Evolutionary conservation across 2,329 filamentous ascomycete genomes (phyloP), one percentile per base, ranked within the genome.

Genomic region (Drechslerella dactyloides): DNA sequence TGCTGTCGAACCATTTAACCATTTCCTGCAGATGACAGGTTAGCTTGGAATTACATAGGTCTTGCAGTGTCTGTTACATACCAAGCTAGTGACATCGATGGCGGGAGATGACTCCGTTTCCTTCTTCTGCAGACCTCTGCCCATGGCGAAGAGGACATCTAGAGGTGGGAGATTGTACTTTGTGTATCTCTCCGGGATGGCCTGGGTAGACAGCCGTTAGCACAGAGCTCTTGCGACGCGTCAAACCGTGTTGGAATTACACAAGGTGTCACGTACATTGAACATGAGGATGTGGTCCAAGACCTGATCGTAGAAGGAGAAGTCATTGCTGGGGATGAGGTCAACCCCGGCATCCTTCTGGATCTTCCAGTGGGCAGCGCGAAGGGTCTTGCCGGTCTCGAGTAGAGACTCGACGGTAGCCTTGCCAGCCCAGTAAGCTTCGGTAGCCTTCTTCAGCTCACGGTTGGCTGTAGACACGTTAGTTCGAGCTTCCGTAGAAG

Each of bases 1-100:
- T 99, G 76, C 92, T 96, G 86, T 99, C 94, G 81, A 99, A 99
- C 94, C 94, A 99, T 87, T 99, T 99, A 79, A 99, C 94, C 94
- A 99, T 99, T 87, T 99, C 94, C 84, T 85, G 70, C 30, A 72
- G 6, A 55, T 44, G 15, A 23, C 27, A 44, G 55, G 59, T 60
- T 60, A 54, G 51, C 51, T 21, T 30, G n/a, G 35, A 27, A 17
- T 33, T 35, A 2, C 27, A 30, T 40, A 7, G 27, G 2, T 33
- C 19, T 15, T 27, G 24, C 15, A 3, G 40, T 27, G 33, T 27
- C 19, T 42, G 30, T 24, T 35, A 80, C 83, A 78, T 81, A 86
- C 84, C 83, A 96, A 85, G 79, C 86, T 87, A 78, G 93, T 91
- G 76, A 97, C 94, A 82, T 99, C 94, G 78, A 97, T 86, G 64